Base-by-base conservation (phyloP, 1,284 basidiomycete genomes). In the Rhodotorula sp. region DNA sequence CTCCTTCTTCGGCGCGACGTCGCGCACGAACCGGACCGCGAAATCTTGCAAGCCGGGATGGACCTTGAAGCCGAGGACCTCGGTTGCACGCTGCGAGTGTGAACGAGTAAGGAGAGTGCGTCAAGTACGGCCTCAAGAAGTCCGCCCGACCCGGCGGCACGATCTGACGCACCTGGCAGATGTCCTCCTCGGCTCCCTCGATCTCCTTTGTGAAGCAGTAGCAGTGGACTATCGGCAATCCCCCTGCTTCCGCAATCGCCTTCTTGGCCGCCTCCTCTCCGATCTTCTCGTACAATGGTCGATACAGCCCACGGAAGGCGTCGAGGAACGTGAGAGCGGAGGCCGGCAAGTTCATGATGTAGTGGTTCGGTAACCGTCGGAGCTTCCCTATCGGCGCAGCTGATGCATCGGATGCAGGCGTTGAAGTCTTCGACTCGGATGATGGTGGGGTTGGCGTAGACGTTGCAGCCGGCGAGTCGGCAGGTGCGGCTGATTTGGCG, bases 291-390 rank as follows among this genome's bases (percentile, higher is more conserved):
- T 70, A 74, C 60, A 81, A 83, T 51, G 79, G 79, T 52, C 82
- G 82, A 80, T 90, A 85, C 74, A 91, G 83, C 0, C 93, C 93
- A 2, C 87, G 86, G 83, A 91, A 98, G 0, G 91, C 91, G 79
- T 92, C 91, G 67, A 99, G 84, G 82, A 99, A 98, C 64, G 88
- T 86, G 70, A 98, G 87, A 0, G 96, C 95, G 39, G 89, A 90
- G 71, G 92, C 93, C 5, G 97, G 97, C 31, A 99, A 85, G 81
- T 99, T 99, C 93, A 99, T 97, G 29, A 98, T 89, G 79, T 92
- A 97, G 81, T 97, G 96, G 31, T 88, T 85, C 75, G 95, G 87
- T 47, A 86, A 83, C 67, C 84, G 84, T 39, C 75, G 70, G 26
- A 29, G 61, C 49, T 6, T n/a, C 15, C 12, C n/a, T 21, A 46